Conservation (phyloP, 345 rosid species). For the Abelmoschus esculentus region DNA sequence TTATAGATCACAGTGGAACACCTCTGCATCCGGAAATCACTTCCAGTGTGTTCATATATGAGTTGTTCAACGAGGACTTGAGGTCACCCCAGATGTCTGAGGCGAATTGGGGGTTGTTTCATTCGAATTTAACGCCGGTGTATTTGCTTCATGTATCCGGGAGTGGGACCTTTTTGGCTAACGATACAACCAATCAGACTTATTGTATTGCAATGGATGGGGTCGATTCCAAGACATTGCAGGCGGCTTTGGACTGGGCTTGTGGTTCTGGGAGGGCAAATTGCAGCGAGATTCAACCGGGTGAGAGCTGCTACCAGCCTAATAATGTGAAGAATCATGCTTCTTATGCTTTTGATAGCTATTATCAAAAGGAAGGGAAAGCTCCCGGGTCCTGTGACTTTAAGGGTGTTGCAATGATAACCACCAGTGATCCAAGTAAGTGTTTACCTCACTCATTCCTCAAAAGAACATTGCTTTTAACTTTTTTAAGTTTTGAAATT, state of each 20-base stretch:
- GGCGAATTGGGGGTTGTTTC: conserved; percentile 84
- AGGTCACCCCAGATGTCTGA: conserved; percentile 71
- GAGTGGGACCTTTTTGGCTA: conserved; percentile 75
- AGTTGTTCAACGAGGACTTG: conserved; percentile 78
- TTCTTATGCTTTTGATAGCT: conserved; percentile 93
- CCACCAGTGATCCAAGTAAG: no score
- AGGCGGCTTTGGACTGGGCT: conserved; percentile 70
- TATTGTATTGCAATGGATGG: conserved; percentile 74
- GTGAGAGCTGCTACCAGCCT: conserved; percentile 86
- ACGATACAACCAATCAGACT: conserved; percentile 88
- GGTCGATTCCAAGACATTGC: conserved; percentile 64
- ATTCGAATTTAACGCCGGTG: conserved; percentile 72
- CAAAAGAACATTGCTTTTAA: no score
- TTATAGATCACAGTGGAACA: conserved; percentile 65
- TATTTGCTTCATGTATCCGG: conserved; percentile 94
- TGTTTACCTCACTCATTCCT: no score
- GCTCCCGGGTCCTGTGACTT: no score
- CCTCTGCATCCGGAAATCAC: conserved; percentile 71
- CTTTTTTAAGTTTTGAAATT: no score
- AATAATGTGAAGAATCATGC: conserved; percentile 78
- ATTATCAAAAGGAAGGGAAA: conserved; percentile 80
- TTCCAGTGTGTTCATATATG: conserved; percentile 68
- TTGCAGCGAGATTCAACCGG: conserved; percentile 91
- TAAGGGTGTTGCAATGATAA: no score
- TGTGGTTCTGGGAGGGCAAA: conserved; percentile 42